A percentile compares a stretch with the other conserved stretches of the same genome.
phyloP scores from a whole-genome alignment of 1,284 basidiomycete species.

The Ustilago shanxiensis region DNA sequence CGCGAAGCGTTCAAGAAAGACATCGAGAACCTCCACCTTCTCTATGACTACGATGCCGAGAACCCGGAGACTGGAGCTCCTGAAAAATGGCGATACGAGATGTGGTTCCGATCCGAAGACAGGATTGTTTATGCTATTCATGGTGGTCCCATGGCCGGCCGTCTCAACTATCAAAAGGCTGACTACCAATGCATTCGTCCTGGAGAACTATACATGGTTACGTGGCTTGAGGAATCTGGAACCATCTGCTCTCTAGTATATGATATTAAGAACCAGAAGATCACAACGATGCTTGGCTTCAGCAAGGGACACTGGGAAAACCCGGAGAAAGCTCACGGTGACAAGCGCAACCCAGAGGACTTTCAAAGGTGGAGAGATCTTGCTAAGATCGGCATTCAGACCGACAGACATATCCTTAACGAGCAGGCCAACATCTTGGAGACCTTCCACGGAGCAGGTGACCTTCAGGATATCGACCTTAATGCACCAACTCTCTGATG shows the following conservation, averaged over 20 bases:
- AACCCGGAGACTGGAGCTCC: constrained; percentile 52
- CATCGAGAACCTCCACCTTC: constrained; percentile 43
- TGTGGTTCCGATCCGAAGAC: constrained; percentile 65
- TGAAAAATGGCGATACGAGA: constrained; percentile 66
- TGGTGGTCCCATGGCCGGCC: constrained; percentile 66
- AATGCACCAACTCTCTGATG: constrained; percentile 50
- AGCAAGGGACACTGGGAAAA: constrained; percentile 67
- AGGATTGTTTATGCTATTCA: constrained; percentile 68
- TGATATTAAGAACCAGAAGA: constrained; percentile 61
- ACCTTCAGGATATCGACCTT: constrained; percentile 64
- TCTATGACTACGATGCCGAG: constrained; percentile 57
- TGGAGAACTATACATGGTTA: constrained; percentile 60
- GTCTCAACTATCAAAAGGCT: constrained; percentile 67
- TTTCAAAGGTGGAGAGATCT: constrained; percentile 67
- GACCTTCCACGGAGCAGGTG: constrained; percentile 59
- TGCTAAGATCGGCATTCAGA: constrained; percentile 62
- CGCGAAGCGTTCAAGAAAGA: constrained; percentile 40
- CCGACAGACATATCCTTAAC: constrained; percentile 61
- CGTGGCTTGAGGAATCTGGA: constrained; percentile 70
- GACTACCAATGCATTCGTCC: constrained; percentile 66
- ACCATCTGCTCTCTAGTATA: constrained; percentile 67
- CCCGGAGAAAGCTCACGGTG: constrained; percentile 65
- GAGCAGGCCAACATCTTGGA: constrained; percentile 68
- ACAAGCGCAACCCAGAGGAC: constrained; percentile 67
- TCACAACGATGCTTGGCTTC: constrained; percentile 69